These are phyloP conservation scores for Centaurea solstitialis DNA, from an alignment of 129 eudicot genomes.

Conservation along the genomic window DNA sequence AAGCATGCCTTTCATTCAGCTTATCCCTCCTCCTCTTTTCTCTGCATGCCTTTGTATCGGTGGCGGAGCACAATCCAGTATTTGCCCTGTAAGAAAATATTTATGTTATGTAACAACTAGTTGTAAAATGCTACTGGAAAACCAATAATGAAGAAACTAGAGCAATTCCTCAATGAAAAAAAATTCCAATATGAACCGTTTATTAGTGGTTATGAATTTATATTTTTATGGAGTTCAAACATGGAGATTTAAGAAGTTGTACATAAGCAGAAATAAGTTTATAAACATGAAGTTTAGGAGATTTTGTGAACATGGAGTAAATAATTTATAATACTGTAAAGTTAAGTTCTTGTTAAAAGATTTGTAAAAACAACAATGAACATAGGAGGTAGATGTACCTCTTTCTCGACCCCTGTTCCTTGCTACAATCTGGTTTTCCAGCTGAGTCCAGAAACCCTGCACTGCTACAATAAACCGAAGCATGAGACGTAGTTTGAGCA, in stretches of 20 bases:
- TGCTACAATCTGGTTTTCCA: constrained; percentile 24
- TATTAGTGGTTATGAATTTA: neutral
- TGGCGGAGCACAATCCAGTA: constrained; percentile 31
- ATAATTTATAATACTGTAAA: neutral
- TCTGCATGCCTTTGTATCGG: constrained; percentile 55
- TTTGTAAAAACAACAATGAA: neutral
- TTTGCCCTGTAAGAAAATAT: constrained; percentile 34
- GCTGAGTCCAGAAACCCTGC: constrained; percentile 41
- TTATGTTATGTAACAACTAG: neutral
- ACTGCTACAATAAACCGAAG: constrained; percentile 32
- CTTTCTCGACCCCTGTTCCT: constrained; percentile 45
- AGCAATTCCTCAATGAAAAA: neutral
- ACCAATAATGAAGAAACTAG: neutral
- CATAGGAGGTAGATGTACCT: constrained; percentile 26
- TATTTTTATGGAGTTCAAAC: neutral
- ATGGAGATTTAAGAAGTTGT: neutral
- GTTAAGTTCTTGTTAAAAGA: neutral
- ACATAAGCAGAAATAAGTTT: neutral
- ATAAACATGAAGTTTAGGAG: neutral
- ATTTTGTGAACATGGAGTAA: neutral
- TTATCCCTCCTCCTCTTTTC: constrained; percentile 65
- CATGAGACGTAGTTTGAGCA: neutral
- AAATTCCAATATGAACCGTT: neutral
- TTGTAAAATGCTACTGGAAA: neutral
- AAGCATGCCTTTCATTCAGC: constrained; percentile 56